A percentile compares a stretch with the other conserved stretches of the same genome.
Evolutionary conservation across 805 yeast species (phyloP).

Genomic region (Candida golubevii): DNA sequence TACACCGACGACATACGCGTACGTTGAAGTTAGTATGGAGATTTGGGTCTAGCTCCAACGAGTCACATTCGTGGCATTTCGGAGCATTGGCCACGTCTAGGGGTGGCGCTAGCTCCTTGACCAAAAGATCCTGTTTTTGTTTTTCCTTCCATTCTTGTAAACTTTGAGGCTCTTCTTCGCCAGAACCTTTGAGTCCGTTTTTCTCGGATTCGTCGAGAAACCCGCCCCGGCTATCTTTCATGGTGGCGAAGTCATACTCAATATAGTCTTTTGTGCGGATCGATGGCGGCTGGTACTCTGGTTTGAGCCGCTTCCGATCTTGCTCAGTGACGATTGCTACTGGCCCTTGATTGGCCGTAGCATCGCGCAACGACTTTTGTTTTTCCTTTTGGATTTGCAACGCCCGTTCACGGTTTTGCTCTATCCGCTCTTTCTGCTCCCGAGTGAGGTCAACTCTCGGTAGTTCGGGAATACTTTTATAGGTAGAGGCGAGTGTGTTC

Average conservation of each 20-base stretch:
- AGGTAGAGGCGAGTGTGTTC: not conserved
- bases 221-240: slow-evolving; percentile 88
- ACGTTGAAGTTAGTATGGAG: slow-evolving; percentile 62
- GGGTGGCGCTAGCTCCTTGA: slow-evolving; percentile 65
- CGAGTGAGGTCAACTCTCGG: slow-evolving; percentile 37
- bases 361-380: slow-evolving; percentile 19
- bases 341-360: slow-evolving; percentile 5
- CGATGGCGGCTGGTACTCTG: slow-evolving; percentile 25
- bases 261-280: slow-evolving; percentile 64
- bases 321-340: slow-evolving; percentile 13
- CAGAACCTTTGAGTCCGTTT: slow-evolving; percentile 16
- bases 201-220: slow-evolving; percentile 42
- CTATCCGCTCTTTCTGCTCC: slow-evolving; percentile 48
- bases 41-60: slow-evolving; percentile 76
- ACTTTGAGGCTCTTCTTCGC: slow-evolving; percentile 42
- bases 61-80: slow-evolving; percentile 76
- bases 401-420: slow-evolving; percentile 52
- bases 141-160: slow-evolving; percentile 47
- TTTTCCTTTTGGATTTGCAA: slow-evolving; percentile 37
- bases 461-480: slow-evolving; percentile 12
- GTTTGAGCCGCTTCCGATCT: slow-evolving; percentile 12
- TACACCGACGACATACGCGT: slow-evolving; percentile 79
- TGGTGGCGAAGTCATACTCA: slow-evolving; percentile 84
- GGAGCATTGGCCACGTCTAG: slow-evolving; percentile 70
- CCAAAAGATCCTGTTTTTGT: slow-evolving; percentile 35